Base-by-base conservation (phyloP, 331 rosid species). In the Cydonia oblonga region DNA sequence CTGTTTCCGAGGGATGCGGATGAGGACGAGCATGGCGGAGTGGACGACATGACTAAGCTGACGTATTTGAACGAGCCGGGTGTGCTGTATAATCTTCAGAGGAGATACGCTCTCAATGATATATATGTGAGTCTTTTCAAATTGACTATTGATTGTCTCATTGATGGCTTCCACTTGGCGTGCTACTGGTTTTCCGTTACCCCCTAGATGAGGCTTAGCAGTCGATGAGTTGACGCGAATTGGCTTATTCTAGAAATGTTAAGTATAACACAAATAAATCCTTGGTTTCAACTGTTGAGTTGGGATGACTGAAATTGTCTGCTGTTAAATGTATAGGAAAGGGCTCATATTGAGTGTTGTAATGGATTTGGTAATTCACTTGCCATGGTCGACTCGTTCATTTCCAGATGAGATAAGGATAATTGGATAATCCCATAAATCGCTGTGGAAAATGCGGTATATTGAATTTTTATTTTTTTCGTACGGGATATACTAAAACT, bases 21-120 rank as follows among this genome's bases (percentile, higher is more conserved):
- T 26, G 97, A 93, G 82, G 98, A 93, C 42, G 98, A 93, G 76
- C 97, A 84, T 35, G 98, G 95, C 0, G 98, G 98, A 76, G 92
- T 87, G 49, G 98, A 93, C 25, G 98, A 93, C 29, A 93, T 93
- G 98, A 93, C 98, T 42, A 88, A 84, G 78, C 72, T 91, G 86
- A 83, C 92, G 23, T 93, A 93, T 81, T 81, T 93, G 91, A 91
- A 93, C 77, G 98, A 93, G 76, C 97, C 97, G 1, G 98, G 98
- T 24, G 98, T 93, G 78, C 82, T 93, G 77, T 93, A 91, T 75
- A 93, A 93, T 82, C 88, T 93, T 61, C 87, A 71, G 11, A 87
- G 98, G 66, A 89, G 98, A 93, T 93, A 93, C 46, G 88, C 81
- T 46, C 90, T 95, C 75, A 95, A 95, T 87, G 98, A 95, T 71